These are phyloP conservation scores for Amanita muscaria DNA, from an alignment of 768 basidiomycete species.

Conservation along the genomic window DNA sequence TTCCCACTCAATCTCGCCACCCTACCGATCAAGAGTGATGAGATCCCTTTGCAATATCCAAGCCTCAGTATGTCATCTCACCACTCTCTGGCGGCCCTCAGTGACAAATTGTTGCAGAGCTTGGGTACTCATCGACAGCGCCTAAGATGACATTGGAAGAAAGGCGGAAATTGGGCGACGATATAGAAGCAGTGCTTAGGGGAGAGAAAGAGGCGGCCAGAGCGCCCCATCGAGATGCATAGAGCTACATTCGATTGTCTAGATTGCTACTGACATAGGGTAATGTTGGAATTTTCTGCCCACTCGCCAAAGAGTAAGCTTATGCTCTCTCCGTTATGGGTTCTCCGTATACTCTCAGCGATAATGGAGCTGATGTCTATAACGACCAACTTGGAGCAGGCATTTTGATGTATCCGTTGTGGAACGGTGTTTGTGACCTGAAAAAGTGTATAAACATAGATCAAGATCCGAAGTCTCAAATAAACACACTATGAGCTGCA, in stretches of 20 bases:
- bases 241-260: slow-evolving; percentile 18
- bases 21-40: slow-evolving; percentile 42
- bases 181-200: slow-evolving; percentile 49
- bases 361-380: slow-evolving; percentile 90
- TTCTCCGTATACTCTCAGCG: slow-evolving; percentile 92
- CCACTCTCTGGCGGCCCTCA: not conserved
- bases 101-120: slow-evolving; percentile 34
- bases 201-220: slow-evolving; percentile 62
- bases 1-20: slow-evolving; percentile 55
- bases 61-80: slow-evolving; percentile 43
- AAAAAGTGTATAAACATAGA: not conserved
- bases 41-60: slow-evolving; percentile 61
- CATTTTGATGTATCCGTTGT: slow-evolving; percentile 56
- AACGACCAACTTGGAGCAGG: slow-evolving; percentile 71
- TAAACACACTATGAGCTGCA: slow-evolving; percentile 72
- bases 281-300: slow-evolving; percentile 43
- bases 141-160: slow-evolving; percentile 49
- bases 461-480: not conserved
- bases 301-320: slow-evolving; percentile 82
- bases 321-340: slow-evolving; percentile 91
- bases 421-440: slow-evolving; percentile 95
- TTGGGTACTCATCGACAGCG: slow-evolving; percentile 56
- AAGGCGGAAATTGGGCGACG: slow-evolving; percentile 49
- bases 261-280: slow-evolving; percentile 17
- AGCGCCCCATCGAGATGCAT: slow-evolving; percentile 36